Base-by-base conservation (phyloP, 2,329 filamentous ascomycete genomes). In the Aspergillus pseudotamarii region DNA sequence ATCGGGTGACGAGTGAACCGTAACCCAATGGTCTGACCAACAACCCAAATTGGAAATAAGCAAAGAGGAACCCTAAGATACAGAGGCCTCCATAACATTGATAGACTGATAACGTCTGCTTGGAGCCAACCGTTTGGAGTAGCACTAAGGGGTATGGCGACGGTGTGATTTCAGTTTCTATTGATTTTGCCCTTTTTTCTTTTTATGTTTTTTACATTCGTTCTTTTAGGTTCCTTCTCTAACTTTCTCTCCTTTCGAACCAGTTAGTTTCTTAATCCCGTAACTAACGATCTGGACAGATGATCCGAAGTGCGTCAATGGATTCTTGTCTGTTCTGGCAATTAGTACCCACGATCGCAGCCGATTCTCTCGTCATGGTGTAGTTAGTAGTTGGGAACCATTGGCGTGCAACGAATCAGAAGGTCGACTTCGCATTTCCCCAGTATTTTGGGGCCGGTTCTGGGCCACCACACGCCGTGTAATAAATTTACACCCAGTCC, bases 391-490 rank as follows among this genome's bases (percentile, higher is more conserved):
- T n/a, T n/a, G 58, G 36, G 26, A 43, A 59, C 48, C 28, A 55
- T 36, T 26, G 46, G 32, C 5, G n/a, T 14, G 10, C 30, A 21
- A 32, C 51, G 28, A 62, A 58, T 62, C 43, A 62, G 54, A 54
- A 46, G 10, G 28, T 41, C 14, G 3, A 32, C 4, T 28, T 26
- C 16, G 21, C 21, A 26, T 28, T 58, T 45, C 36, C 58, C 48
- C 46, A 59, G 48, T 53, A 30, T 30, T 53, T 51, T n/a, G 23
- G 46, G 46, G 32, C 50, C 41, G 34, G 48, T 60, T 62, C 36
- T 63, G 63, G 57, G 54, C 58, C 53, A 60, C 61, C 60, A 57
- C 51, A 60, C 26, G 60, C 54, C 45, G 60, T 63, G 60, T 65
- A 65, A 63, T 61, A 63, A 59, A 57, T 63, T 58, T 38, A 34